Conservation (phyloP, 768 basidiomycete genomes). For the Tulasnella sp. region DNA sequence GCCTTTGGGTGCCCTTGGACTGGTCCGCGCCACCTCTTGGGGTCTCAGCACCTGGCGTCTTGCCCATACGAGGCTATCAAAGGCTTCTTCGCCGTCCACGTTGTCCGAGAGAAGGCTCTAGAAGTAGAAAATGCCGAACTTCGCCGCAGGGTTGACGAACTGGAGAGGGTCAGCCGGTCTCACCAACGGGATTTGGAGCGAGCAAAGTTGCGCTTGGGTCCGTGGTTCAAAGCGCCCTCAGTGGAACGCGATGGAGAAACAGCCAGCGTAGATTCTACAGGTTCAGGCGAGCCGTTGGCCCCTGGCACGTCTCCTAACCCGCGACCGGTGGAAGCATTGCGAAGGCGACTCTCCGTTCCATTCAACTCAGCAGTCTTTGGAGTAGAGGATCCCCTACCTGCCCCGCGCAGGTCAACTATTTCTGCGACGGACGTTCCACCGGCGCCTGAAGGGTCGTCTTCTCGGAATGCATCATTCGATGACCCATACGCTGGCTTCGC, state of each 20-base stretch:
- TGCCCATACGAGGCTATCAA: conserved; percentile 53
- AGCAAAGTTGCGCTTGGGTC: conserved; percentile 49
- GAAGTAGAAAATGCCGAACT: conserved; percentile 50
- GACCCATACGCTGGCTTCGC: conserved; percentile 1
- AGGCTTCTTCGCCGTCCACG: conserved; percentile 41
- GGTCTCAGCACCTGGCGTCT: conserved; percentile 29
- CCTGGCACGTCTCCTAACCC: not conserved
- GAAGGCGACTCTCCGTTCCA: conserved; percentile 16
- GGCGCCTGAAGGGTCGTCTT: not conserved
- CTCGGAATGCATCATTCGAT: conserved; percentile 1
- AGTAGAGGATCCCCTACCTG: not conserved
- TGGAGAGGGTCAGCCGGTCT: conserved; percentile 43
- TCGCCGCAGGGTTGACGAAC: conserved; percentile 41
- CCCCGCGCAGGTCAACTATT: not conserved
- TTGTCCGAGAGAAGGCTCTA: conserved; percentile 20
- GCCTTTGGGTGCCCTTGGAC: conserved; percentile 43
- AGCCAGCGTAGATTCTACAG: not conserved
- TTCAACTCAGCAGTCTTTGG: conserved; percentile 11
- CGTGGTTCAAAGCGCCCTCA: conserved; percentile 40
- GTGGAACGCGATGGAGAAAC: not conserved
- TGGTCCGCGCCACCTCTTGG: conserved; percentile 32
- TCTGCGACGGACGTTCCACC: not conserved
- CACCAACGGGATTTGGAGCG: conserved; percentile 45
- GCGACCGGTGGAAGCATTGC: conserved; percentile 3
- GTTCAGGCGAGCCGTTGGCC: not conserved